Conservation (phyloP, 257 asterid genomes). For the Orobanche coerulescens region DNA sequence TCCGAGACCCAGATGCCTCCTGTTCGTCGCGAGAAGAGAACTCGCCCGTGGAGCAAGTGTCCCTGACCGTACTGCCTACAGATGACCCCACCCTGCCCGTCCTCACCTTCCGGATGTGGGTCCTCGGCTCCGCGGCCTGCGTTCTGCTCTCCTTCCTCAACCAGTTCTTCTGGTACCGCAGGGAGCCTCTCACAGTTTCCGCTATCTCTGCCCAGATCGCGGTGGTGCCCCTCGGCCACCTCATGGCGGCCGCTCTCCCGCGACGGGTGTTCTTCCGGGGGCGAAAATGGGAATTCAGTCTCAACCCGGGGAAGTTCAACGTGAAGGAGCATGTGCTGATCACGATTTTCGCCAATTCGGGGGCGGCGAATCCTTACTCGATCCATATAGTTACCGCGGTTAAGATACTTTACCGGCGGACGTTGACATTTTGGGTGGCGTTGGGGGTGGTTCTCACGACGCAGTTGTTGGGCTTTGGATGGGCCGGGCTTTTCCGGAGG, state of each 20-base stretch:
- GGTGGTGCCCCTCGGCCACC: constrained; percentile 82
- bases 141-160: constrained; percentile 75
- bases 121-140: constrained; percentile 57
- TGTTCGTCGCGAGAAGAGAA: constrained; percentile 26
- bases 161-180: constrained; percentile 88
- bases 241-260: constrained; percentile 54
- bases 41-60: constrained; percentile 72
- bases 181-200: constrained; percentile 72
- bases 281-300: constrained; percentile 46
- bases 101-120: constrained; percentile 79
- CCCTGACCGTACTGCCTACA: constrained; percentile 67
- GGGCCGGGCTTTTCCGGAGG: constrained; percentile 88
- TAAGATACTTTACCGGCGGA: constrained; percentile 54
- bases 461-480: constrained; percentile 71
- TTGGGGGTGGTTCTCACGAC: constrained; percentile 73
- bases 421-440: constrained; percentile 72
- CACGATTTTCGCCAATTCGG: constrained; percentile 80
- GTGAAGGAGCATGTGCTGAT: constrained; percentile 87
- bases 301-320: constrained; percentile 72
- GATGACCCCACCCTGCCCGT: constrained; percentile 62
- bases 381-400: constrained; percentile 78
- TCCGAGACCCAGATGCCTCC: constrained; percentile 22
- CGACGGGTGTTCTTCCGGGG: constrained; percentile 59
- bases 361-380: constrained; percentile 82
- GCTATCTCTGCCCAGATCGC: constrained; percentile 87